Evolutionary conservation across 2,329 filamentous ascomycete species (phyloP), one percentile per base, ranked within the genome.

Genomic region (Microsporum ferrugineum): DNA sequence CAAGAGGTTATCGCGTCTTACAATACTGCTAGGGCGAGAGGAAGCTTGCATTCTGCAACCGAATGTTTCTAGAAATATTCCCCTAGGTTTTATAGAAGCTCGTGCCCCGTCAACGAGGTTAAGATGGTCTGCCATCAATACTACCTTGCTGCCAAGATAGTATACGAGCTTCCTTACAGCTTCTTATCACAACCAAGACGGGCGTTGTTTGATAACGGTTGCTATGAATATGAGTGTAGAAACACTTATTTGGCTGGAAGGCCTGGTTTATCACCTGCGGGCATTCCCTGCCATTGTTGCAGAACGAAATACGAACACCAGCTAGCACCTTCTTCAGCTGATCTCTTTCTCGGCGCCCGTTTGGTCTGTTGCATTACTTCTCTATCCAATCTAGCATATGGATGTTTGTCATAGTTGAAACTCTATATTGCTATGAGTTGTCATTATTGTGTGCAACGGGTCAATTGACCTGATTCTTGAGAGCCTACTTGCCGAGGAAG

Each of bases 401-500:
- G n/a, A 57, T 57, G 55, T 57, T 57, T 57, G 55, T 43, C 39
- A 57, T 23, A 39, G 27, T 41, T 29, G 38, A 57, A 57, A 39
- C 55, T 57, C 31, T 36, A 55, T 57, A 43, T 57, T 43, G 12
- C 34, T 57, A 39, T 57, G 39, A 57, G 55, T 57, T 57, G 39
- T 57, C 39, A 43, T 14, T 17, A n/a, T 43, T 57, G 55, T 57
- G 55, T 57, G 39, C 55, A 43, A 57, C 55, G 5, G 39, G 29
- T 57, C 36, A 39, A 39, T 57, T 41, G 23, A 12, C 55, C n/a
- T 53, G 31, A 55, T 34, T 7, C 31, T 34, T 34, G 14, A n/a
- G 36, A 55, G 31, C 7, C 12, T 27, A 55, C 51, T 55, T 36
- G 51, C 51, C 17, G 5, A 55, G n/a, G 51, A 55, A 55, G 51